Conservation (phyloP, 2,329 filamentous ascomycete species). For the Colletotrichum somersetense region DNA sequence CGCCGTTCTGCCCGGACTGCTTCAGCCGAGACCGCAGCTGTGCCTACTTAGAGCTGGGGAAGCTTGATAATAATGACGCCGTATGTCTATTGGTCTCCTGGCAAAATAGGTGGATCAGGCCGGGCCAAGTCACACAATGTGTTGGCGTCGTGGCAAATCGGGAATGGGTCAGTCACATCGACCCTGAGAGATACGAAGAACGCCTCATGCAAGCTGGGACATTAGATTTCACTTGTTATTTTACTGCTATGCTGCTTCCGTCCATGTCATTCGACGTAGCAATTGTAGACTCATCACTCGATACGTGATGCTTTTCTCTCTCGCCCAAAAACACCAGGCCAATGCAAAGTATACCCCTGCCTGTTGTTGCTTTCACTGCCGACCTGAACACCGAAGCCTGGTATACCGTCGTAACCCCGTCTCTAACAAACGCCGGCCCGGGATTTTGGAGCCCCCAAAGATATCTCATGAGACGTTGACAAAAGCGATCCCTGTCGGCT, state of each 20-base stretch:
- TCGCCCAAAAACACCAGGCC: neutral
- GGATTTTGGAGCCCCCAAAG: constrained; percentile 6
- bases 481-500: neutral
- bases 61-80: neutral
- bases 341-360: neutral
- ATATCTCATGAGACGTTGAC: constrained; percentile 21
- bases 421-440: constrained; percentile 21
- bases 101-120: neutral
- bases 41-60: neutral
- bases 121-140: neutral
- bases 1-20: no score
- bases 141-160: neutral
- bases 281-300: neutral
- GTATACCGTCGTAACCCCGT: constrained; percentile 15
- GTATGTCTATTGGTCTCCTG: neutral
- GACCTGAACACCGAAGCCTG: constrained; percentile 17
- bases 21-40: neutral
- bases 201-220: neutral
- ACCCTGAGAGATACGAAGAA: neutral
- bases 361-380: constrained; percentile 4
- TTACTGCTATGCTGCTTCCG: neutral
- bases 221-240: neutral
- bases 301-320: neutral
- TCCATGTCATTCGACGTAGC: neutral
- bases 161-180: neutral